Evolutionary conservation across 768 basidiomycete genomes (phyloP), one percentile per base, ranked within the genome.

Genomic region (Hypholoma sublateritium): DNA sequence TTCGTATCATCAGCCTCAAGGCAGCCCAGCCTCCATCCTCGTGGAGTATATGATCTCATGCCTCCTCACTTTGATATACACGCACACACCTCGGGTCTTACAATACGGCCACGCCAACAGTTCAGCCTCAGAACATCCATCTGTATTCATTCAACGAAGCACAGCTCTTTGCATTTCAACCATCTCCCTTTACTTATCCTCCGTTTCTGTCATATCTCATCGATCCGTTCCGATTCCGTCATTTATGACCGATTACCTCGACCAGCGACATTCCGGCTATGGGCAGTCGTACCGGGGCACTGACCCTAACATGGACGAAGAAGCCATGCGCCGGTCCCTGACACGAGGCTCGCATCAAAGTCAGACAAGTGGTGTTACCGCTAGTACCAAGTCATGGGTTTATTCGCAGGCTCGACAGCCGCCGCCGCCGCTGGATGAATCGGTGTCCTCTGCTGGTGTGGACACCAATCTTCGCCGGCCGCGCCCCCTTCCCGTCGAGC

Each of bases 331-430:
- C 32, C 59, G 63, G 45, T 53, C 67, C 16, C 58, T 63, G 37
- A 64, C 67, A 57, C 58, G 60, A 60, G 66, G 64, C 47, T 69
- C 68, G 24, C 66, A 65, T 59, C 64, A 63, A 50, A 67, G 67
- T 46, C 64, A 64, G 52, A 57, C 64, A 17, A 68, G 59, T 41
- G 49, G 61, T 44, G 55, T 57, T 44, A 64, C 59, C 47, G 59
- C 69, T 5, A 75, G 72, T 59, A 74, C 74, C 7, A 67, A 65
- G 37, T 76, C 76, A 17, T 77, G 76, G 76, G 69, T 74, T 1
- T 58, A 71, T n/a, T 67, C 69, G 11, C 73, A 72, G 44, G 67
- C 69, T 41, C 64, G 16, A 41, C 39, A 71, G 17, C 71, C 71
- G 24, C 71, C 65, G 14, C 69, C 69, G 22, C 72, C 61, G 35